Conservation (phyloP, 768 basidiomycete genomes). For the Trametes maxima region DNA sequence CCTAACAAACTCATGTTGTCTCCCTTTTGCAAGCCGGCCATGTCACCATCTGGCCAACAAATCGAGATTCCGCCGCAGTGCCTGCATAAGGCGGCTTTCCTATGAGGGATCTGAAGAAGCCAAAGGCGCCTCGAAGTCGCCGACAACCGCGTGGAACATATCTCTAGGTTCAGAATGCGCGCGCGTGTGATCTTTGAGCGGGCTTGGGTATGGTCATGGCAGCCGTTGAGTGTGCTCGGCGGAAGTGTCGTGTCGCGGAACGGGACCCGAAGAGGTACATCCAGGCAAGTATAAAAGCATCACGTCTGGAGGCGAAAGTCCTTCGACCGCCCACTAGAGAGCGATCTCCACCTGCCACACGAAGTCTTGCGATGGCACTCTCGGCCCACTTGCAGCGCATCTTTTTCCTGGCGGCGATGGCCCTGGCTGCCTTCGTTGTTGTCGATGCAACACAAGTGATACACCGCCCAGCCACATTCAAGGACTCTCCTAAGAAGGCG, state of each 20-base stretch:
- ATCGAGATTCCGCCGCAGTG: constrained; percentile 1
- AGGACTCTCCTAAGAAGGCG: constrained; percentile 42
- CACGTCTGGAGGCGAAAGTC: neutral
- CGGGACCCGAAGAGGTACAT: neutral
- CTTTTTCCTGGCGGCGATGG: constrained; percentile 20
- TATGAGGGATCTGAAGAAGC: constrained; percentile 1
- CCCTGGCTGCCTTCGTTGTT: constrained; percentile 23
- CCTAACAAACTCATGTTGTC: constrained; percentile 5
- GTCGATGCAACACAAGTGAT: constrained; percentile 50
- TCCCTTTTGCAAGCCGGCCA: constrained; percentile 11
- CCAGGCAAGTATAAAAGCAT: constrained; percentile 8
- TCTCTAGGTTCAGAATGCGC: constrained; percentile 5
- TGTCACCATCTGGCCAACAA: constrained; percentile 1
- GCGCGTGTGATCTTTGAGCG: constrained; percentile 3
- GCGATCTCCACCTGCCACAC: constrained; percentile 3
- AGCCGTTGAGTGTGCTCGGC: neutral
- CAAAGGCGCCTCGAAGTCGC: neutral
- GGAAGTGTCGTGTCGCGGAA: neutral
- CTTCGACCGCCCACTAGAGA: constrained; percentile 3
- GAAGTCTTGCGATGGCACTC: constrained; percentile 17
- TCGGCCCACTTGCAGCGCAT: constrained; percentile 16
- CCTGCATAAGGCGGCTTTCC: neutral
- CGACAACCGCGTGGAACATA: constrained; percentile 14
- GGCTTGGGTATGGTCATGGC: neutral
- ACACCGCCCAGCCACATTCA: constrained; percentile 53